A percentile compares a stretch with the other conserved stretches of the same genome.
Conservation (phyloP, 2,329 filamentous ascomycete genomes). For the Pochonia chlamydosporia region DNA sequence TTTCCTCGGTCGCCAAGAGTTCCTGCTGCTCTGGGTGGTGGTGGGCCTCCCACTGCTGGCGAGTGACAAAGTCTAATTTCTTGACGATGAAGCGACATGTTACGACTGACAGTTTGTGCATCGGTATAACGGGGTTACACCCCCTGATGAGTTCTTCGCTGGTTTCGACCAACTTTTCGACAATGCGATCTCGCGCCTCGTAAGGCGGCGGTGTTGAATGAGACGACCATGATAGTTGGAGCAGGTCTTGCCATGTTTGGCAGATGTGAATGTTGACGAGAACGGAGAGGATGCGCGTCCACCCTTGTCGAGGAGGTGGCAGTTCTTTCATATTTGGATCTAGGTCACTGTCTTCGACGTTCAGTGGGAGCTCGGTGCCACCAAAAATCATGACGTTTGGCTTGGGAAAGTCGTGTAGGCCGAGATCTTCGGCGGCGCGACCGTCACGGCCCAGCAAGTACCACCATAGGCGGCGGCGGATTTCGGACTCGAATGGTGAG, state of each 20-base stretch:
- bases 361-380: conserved; percentile 48
- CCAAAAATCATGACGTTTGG: conserved; percentile 2
- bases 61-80: conserved; percentile 29
- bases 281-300: conserved; percentile 53
- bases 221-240: conserved; percentile 13
- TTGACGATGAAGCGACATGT: conserved; percentile 22
- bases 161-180: conserved; percentile 23
- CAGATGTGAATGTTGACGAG: conserved; percentile 48
- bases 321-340: conserved; percentile 29
- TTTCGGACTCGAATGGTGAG: conserved; percentile 47
- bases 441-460: conserved; percentile 43
- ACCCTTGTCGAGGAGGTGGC: conserved; percentile 36
- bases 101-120: conserved; percentile 24
- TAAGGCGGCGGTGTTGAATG: background rate
- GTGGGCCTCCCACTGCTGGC: conserved; percentile 19
- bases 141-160: conserved; percentile 30
- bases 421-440: conserved; percentile 50
- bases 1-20: conserved; percentile 22
- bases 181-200: conserved; percentile 29
- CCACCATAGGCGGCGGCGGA: conserved; percentile 53
- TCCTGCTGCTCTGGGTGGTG: conserved; percentile 14
- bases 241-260: conserved; percentile 16
- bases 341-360: conserved; percentile 49
- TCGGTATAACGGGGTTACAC: conserved; percentile 47
- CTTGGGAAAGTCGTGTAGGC: conserved; percentile 20